Evolutionary conservation across 495 filamentous ascomycete genomes (phyloP).

Genomic region (Clohesyomyces aquaticus): DNA sequence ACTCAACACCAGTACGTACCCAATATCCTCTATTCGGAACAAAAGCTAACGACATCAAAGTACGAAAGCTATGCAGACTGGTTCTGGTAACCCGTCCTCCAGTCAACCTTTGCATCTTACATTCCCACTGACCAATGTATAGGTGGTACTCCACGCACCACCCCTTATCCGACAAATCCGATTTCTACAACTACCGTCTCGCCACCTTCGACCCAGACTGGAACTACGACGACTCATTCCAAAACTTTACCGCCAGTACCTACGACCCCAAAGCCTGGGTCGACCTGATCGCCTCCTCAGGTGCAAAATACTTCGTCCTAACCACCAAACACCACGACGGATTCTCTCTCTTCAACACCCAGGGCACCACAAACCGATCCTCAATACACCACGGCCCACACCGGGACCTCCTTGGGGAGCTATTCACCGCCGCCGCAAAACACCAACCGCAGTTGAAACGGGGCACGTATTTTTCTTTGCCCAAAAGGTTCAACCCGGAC

Average conservation of each 20-base stretch:
- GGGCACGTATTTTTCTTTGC: conserved; percentile 5
- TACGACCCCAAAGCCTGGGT: conserved; percentile 1
- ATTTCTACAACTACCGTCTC: background rate
- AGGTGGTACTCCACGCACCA: conserved; percentile 2
- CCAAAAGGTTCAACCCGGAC: conserved; percentile 5
- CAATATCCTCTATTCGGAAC: too few species aligned
- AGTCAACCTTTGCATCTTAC: too few species aligned
- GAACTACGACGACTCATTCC: conserved; percentile 6
- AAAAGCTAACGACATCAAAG: too few species aligned
- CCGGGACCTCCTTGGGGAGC: background rate
- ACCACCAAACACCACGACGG: conserved; percentile 8
- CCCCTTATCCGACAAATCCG: background rate
- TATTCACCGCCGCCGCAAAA: background rate
- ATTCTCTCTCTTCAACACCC: background rate
- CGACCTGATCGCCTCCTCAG: conserved; percentile 1
- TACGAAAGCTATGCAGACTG: conserved; percentile 11
- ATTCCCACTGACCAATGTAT: too few species aligned
- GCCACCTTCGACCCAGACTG: background rate
- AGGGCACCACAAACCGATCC: background rate
- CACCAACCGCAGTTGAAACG: background rate
- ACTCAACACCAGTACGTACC: conserved; percentile 8
- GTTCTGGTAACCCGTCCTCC: too few species aligned
- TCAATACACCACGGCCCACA: conserved; percentile 3
- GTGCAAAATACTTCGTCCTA: conserved; percentile 5
- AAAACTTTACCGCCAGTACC: background rate